Conservation (phyloP, 78 protist species). For the Fonticula alba region DNA sequence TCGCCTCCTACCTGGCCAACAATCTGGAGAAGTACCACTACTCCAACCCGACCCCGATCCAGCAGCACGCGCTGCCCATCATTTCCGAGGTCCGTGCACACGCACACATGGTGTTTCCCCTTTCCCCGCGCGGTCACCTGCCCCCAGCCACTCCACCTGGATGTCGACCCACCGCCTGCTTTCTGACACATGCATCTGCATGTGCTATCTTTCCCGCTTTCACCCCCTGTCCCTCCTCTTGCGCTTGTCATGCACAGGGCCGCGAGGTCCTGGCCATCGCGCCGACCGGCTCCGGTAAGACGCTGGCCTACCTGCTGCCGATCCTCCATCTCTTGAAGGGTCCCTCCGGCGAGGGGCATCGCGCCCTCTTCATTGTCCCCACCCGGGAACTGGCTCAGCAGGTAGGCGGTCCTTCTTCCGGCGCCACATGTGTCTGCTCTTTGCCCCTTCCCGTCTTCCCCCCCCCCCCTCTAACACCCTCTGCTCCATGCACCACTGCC, state of each 20-base stretch:
- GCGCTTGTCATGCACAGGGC: constrained; percentile 3
- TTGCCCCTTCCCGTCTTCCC: background rate
- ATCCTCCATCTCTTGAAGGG: constrained; percentile 20
- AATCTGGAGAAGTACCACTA: too few species aligned
- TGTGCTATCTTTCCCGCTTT: too few species aligned
- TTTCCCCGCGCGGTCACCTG: too few species aligned
- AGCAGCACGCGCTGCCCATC: too few species aligned
- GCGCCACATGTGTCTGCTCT: background rate
- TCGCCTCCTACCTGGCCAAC: too few species aligned
- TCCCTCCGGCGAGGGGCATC: constrained; percentile 22
- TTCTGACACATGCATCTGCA: too few species aligned
- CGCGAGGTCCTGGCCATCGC: constrained; percentile 67
- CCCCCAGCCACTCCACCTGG: too few species aligned
- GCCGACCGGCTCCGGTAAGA: constrained; percentile 88
- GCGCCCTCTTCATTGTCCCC: constrained; percentile 62
- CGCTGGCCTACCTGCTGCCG: constrained; percentile 64
- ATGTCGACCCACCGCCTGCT: too few species aligned
- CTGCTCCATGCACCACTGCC: background rate
- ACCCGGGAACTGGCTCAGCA: constrained; percentile 69
- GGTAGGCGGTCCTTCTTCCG: constrained; percentile 4
- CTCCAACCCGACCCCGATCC: too few species aligned
- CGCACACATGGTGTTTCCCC: too few species aligned
- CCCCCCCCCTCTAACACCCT: background rate
- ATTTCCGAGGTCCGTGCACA: too few species aligned
- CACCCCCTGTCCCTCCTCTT: background rate